Percentiles rank a stretch among this genome's conserved stretches.
These are phyloP conservation scores for Hypomontagnella monticulosa DNA, from an alignment of 495 filamentous ascomycete species.

Conservation along the genomic window DNA sequence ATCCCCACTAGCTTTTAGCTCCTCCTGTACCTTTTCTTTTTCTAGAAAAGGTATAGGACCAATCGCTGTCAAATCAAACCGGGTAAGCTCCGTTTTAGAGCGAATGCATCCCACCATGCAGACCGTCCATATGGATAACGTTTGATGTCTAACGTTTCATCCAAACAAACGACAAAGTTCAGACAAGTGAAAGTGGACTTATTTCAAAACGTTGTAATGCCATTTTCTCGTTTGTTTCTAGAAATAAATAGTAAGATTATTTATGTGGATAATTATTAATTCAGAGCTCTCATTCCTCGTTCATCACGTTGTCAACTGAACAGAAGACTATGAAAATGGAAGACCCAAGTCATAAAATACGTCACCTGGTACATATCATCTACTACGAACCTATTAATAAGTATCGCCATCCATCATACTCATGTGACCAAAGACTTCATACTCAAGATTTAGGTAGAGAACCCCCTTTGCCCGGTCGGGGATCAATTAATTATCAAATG, in stretches of 20 bases:
- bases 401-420: neutral
- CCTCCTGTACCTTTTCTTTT: neutral
- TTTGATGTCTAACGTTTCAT: neutral
- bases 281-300: too few relatives aligned
- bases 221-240: too few relatives aligned
- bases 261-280: too few relatives aligned
- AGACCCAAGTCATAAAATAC: conserved; percentile 16
- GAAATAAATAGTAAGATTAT: too few relatives aligned
- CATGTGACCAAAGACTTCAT: conserved; percentile 13
- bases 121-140: too few relatives aligned
- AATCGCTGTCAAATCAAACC: conserved; percentile 7
- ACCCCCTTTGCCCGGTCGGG: conserved; percentile 1
- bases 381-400: too few relatives aligned
- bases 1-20: conserved; percentile 2
- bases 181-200: too few relatives aligned
- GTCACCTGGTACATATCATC: conserved; percentile 29
- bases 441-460: neutral
- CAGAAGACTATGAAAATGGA: neutral
- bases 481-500: conserved; percentile 22
- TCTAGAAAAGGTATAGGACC: conserved; percentile 13
- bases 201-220: too few relatives aligned
- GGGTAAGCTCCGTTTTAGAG: neutral
- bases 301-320: neutral
- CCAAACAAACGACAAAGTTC: neutral
- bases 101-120: neutral